Percentiles rank a stretch among this genome's conserved stretches.
Conservation (phyloP, 1,284 basidiomycete genomes). For the Ceratobasidium sp. region DNA sequence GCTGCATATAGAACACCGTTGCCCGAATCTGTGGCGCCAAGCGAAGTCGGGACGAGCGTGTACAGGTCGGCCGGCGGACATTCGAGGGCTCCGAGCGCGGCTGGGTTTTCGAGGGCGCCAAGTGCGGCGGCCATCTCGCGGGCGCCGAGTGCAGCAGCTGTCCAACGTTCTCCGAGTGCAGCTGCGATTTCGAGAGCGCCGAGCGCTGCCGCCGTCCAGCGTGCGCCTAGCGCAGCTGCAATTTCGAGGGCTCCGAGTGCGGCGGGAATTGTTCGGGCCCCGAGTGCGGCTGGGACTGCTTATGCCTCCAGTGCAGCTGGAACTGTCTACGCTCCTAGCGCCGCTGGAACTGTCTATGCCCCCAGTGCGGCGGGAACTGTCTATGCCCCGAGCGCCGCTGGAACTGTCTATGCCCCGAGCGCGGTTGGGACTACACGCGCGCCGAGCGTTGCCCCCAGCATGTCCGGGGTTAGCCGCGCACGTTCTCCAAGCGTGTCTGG, state of each 20-base stretch:
- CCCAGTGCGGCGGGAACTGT: conserved; percentile 1
- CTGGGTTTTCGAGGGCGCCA: background rate
- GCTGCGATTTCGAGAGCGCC: background rate
- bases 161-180: background rate
- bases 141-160: background rate
- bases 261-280: background rate
- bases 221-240: background rate
- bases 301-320: background rate
- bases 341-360: background rate
- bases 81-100: conserved; percentile 16
- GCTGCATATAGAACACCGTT: background rate
- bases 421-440: conserved; percentile 8
- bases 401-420: background rate
- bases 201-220: background rate
- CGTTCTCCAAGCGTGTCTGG: conserved; percentile 5
- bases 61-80: background rate
- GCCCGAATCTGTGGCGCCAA: background rate
- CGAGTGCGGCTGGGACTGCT: background rate
- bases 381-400: background rate
- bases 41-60: background rate
- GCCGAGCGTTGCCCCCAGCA: conserved; percentile 6
- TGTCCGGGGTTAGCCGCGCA: conserved; percentile 1
- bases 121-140: conserved; percentile 1
- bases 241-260: conserved; percentile 25
- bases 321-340: background rate